Conservation (phyloP, 352 stramenopile species). For the Globisporangium splendens region DNA sequence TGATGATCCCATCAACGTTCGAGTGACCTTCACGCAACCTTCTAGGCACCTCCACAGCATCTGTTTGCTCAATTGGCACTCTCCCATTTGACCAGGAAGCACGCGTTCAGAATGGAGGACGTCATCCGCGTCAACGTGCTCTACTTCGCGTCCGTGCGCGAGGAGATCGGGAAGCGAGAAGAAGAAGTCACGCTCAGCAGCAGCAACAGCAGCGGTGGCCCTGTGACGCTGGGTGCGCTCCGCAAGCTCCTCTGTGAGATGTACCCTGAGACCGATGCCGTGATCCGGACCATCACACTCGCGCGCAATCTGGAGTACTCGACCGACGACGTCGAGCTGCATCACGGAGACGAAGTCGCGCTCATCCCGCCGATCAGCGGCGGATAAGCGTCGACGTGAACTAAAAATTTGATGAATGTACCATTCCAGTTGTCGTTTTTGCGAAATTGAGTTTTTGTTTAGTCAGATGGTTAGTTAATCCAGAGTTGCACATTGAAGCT, state of each 20-base stretch:
- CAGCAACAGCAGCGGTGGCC: neutral
- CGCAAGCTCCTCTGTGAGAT: conserved; percentile 38
- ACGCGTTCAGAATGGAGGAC: neutral
- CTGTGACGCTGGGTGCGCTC: conserved; percentile 38
- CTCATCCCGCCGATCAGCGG: conserved; percentile 82
- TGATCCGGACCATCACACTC: conserved; percentile 58
- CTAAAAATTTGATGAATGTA: conserved; percentile 8
- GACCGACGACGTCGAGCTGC: conserved; percentile 37
- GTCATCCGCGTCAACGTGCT: conserved; percentile 65
- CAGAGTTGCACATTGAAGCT: neutral
- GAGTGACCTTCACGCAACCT: conserved; percentile 27
- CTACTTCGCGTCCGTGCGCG: conserved; percentile 76
- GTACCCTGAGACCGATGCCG: conserved; percentile 41
- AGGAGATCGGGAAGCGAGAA: conserved; percentile 69
- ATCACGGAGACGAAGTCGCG: conserved; percentile 73
- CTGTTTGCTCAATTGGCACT: neutral
- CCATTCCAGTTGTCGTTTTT: neutral
- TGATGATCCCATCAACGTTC: neutral
- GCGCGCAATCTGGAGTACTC: conserved; percentile 77
- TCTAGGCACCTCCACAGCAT: neutral
- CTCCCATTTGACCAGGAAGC: neutral
- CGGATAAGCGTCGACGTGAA: conserved; percentile 20
- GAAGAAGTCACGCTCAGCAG: conserved; percentile 37
- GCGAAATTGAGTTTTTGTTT: neutral
- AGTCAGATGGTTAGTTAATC: conserved; percentile 5